phyloP scores from a whole-genome alignment of 2,329 filamentous ascomycete species.

The Nemania sp. region DNA sequence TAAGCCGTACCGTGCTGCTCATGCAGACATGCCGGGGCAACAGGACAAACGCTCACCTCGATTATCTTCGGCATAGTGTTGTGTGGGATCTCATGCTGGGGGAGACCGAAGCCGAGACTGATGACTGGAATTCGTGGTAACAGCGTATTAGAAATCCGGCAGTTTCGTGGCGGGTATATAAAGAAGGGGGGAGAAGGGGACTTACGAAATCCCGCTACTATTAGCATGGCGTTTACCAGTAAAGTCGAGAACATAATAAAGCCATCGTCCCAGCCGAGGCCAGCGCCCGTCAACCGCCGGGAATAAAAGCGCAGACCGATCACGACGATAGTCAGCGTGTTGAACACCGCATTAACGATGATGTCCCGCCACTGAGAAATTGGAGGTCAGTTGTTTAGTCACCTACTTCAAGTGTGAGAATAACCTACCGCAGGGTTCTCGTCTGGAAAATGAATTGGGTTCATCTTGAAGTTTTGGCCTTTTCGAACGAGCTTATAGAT shows the following conservation, averaged over 20 bases:
- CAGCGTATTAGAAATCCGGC: neutral
- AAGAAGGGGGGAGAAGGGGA: neutral
- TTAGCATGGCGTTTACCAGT: conserved; percentile 9
- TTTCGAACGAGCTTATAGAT: too few relatives aligned
- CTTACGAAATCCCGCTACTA: conserved; percentile 12
- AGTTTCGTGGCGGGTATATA: too few relatives aligned
- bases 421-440: conserved; percentile 5
- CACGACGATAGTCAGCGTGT: conserved; percentile 6
- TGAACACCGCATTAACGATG: conserved; percentile 14
- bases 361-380: neutral
- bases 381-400: neutral
- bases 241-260: conserved; percentile 22
- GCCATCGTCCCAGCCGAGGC: conserved; percentile 31
- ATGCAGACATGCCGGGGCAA: neutral
- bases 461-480: neutral
- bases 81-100: neutral
- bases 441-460: neutral
- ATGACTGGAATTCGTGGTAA: neutral
- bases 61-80: neutral
- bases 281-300: conserved; percentile 20
- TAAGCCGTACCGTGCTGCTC: too few relatives aligned
- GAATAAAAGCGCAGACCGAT: conserved; percentile 27
- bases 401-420: neutral
- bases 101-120: conserved; percentile 17
- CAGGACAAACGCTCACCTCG: neutral